Evolutionary conservation across 768 basidiomycete genomes (phyloP).

Genomic region (Boletus rufocinnamomeus): DNA sequence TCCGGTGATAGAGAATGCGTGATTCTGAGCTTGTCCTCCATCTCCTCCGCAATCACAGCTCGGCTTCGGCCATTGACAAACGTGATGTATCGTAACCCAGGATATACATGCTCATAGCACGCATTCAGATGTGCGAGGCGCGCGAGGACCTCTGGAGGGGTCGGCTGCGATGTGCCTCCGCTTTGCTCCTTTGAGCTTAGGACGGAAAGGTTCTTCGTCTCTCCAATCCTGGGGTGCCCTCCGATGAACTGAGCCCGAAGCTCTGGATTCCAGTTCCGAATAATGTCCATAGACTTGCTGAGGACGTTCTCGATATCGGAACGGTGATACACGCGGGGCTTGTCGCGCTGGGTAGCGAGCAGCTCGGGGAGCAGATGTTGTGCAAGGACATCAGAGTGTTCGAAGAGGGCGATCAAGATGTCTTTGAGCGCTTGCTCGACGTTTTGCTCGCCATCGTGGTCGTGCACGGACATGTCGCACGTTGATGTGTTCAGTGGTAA

Average conservation of each 20-base stretch:
- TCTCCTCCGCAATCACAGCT: slow-evolving; percentile 70
- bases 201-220: slow-evolving; percentile 69
- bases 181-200: slow-evolving; percentile 84
- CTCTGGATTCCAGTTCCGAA: slow-evolving; percentile 53
- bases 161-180: slow-evolving; percentile 44
- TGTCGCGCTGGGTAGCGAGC: slow-evolving; percentile 29
- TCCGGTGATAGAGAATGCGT: slow-evolving; percentile 49
- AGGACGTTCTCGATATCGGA: slow-evolving; percentile 57
- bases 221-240: slow-evolving; percentile 90
- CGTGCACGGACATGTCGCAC: slow-evolving; percentile 4
- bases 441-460: slow-evolving; percentile 1
- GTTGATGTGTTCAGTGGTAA: neutral
- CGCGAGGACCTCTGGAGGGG: slow-evolving; percentile 71
- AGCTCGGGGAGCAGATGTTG: slow-evolving; percentile 57
- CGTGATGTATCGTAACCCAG: slow-evolving; percentile 83
- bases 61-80: slow-evolving; percentile 87
- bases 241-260: slow-evolving; percentile 66
- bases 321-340: slow-evolving; percentile 26
- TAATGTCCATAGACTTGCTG: slow-evolving; percentile 48
- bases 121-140: slow-evolving; percentile 75
- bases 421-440: slow-evolving; percentile 28
- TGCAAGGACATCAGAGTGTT: slow-evolving; percentile 62
- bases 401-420: slow-evolving; percentile 55
- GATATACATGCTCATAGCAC: slow-evolving; percentile 72
- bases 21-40: slow-evolving; percentile 66